Conservation (phyloP, 2,329 filamentous ascomycete genomes). For the Diaporthe velutina region DNA sequence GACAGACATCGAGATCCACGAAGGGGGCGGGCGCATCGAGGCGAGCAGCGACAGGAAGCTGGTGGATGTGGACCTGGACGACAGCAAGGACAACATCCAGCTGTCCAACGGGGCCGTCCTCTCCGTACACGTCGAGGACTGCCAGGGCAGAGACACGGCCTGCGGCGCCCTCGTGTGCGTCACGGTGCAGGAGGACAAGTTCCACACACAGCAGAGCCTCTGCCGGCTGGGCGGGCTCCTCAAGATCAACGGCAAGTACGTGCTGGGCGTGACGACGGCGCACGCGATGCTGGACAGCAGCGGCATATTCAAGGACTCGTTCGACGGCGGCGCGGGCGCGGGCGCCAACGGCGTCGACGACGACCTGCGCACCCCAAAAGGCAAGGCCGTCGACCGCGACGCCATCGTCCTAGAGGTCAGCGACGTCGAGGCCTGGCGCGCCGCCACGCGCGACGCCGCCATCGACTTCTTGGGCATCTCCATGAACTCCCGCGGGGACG, state of each 20-base stretch:
- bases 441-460: slow-evolving; percentile 32
- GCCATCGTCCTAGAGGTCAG: slow-evolving; percentile 14
- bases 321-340: neutral
- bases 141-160: neutral
- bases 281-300: slow-evolving; percentile 37
- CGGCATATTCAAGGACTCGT: slow-evolving; percentile 30
- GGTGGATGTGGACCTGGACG: slow-evolving; percentile 17
- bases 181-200: slow-evolving; percentile 3
- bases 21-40: slow-evolving; percentile 33
- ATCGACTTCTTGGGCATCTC: slow-evolving; percentile 34
- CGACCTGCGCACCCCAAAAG: slow-evolving; percentile 11
- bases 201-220: slow-evolving; percentile 13
- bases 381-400: slow-evolving; percentile 32
- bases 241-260: slow-evolving; percentile 36
- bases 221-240: slow-evolving; percentile 36
- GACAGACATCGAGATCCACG: slow-evolving; percentile 32
- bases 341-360: too few species aligned
- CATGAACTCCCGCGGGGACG: slow-evolving; percentile 36
- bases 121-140: slow-evolving; percentile 31
- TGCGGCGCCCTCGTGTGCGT: slow-evolving; percentile 36
- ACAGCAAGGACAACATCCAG: slow-evolving; percentile 30
- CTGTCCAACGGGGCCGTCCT: slow-evolving; percentile 23
- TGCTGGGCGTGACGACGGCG: slow-evolving; percentile 34
- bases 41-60: slow-evolving; percentile 25
- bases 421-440: slow-evolving; percentile 22